These are phyloP conservation scores for Exserohilum rostratum DNA, from an alignment of 2,329 filamentous ascomycete genomes.

Conservation along the genomic window DNA sequence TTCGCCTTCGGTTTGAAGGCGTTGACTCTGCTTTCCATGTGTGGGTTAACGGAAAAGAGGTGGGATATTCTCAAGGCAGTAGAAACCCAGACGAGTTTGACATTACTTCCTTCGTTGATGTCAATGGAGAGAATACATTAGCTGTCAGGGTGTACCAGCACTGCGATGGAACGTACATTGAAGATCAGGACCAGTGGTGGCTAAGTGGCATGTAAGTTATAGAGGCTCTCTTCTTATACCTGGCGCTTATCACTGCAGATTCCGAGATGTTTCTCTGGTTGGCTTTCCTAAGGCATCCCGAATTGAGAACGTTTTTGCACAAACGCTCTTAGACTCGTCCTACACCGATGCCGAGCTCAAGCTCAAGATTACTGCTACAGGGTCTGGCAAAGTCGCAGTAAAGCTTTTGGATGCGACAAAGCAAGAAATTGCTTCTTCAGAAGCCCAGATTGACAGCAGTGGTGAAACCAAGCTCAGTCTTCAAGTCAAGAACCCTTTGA, in stretches of 20 bases:
- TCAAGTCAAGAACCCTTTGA: conserved; percentile 60
- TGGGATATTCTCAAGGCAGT: conserved; percentile 73
- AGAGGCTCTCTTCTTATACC: not conserved
- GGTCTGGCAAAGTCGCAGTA: conserved; percentile 52
- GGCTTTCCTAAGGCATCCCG: conserved; percentile 58
- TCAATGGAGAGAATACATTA: conserved; percentile 59
- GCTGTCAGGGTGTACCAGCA: conserved; percentile 73
- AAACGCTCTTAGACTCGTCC: conserved; percentile 58
- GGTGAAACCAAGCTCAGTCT: conserved; percentile 43
- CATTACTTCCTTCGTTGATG: conserved; percentile 59
- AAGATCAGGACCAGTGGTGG: conserved; percentile 74
- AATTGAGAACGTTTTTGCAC: conserved; percentile 66
- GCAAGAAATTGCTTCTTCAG: conserved; percentile 18
- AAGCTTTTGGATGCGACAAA: conserved; percentile 54
- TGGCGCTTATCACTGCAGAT: conserved; percentile 56
- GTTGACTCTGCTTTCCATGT: conserved; percentile 75
- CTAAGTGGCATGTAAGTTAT: conserved; percentile 57
- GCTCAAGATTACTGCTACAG: conserved; percentile 52
- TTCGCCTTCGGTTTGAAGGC: conserved; percentile 72
- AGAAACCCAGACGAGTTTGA: conserved; percentile 75
- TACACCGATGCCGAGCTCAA: conserved; percentile 60
- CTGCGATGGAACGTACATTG: conserved; percentile 72
- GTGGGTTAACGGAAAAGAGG: conserved; percentile 67
- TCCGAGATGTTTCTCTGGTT: conserved; percentile 68
- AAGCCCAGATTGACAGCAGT: conserved; percentile 21